A percentile compares a stretch with the other conserved stretches of the same genome.
These are phyloP conservation scores for Boletus rubescentipes DNA, from an alignment of 768 basidiomycete species.

Conservation along the genomic window DNA sequence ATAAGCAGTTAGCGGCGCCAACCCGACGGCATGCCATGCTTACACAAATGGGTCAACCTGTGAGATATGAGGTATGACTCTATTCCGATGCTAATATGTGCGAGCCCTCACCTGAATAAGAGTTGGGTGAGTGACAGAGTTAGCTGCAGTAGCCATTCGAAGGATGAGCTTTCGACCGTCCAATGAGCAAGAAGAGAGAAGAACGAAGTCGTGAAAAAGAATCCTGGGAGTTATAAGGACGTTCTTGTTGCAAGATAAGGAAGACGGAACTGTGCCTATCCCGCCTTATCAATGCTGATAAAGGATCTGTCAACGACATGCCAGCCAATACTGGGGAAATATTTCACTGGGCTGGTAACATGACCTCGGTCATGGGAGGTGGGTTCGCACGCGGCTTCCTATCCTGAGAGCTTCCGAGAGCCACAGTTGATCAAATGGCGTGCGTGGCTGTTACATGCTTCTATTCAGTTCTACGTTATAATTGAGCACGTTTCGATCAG, in stretches of 20 bases:
- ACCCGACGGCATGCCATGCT: constrained; percentile 21
- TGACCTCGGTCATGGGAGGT: constrained; percentile 2
- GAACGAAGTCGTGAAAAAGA: background rate
- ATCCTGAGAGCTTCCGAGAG: background rate
- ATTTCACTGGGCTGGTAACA: constrained; percentile 9
- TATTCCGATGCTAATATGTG: background rate
- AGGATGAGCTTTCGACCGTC: background rate
- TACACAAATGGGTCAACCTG: constrained; percentile 73
- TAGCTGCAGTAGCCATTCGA: constrained; percentile 58
- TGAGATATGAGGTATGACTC: background rate
- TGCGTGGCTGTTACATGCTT: too few relatives aligned
- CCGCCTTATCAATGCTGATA: constrained; percentile 11
- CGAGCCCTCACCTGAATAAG: constrained; percentile 47
- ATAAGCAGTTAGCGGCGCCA: background rate
- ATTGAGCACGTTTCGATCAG: too few relatives aligned
- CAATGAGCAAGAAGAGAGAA: background rate
- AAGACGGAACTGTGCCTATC: background rate
- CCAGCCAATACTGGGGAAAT: background rate
- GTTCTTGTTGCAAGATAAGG: background rate
- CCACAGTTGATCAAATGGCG: background rate
- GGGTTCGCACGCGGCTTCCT: background rate
- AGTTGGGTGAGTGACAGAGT: constrained; percentile 60
- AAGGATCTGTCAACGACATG: background rate
- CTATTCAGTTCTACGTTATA: too few relatives aligned
- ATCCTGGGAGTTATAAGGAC: constrained; percentile 2